Base-by-base conservation (phyloP, 2,329 filamentous ascomycete genomes). In the Pestalotiopsis sp. region DNA sequence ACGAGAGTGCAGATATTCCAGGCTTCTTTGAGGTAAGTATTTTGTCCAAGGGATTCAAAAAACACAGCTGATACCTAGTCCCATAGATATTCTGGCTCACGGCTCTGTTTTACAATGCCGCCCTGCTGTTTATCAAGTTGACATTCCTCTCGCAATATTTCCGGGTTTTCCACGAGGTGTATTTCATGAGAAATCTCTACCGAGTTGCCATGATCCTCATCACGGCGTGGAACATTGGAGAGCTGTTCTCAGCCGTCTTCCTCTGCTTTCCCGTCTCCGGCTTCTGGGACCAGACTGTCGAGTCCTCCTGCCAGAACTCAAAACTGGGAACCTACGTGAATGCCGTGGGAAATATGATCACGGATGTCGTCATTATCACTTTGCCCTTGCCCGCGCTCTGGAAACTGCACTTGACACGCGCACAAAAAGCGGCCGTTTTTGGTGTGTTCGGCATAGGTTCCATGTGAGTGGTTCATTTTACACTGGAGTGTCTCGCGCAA, bases 101-200 rank as follows among this genome's bases (percentile, higher is more conserved):
- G 11, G 75, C 80, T 40, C 68, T 80, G 6, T 68, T 76, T n/a
- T 81, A 81, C 71, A 77, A 77, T 60, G 61, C 71, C 7, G 70
- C 73, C 27, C 72, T 81, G 2, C 62, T 73, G 45, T 70, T 73
- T 27, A 74, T 79, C 68, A 82, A 82, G 67, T 74, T 78, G 64
- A 78, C 79, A 0, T 79, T 82, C 52, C 72, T 81, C 36, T 69
- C 80, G 7, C 80, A 81, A 68, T 82, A 81, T 73, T 78, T 78
- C 56, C 78, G 80, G 25, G 73, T 81, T 11, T 77, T 81, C 13
- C 73, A 75, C 14, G 71, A 73, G 11, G 72, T 75, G 68, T 71
- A 73, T 31, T 70, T 62, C 14, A 68, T 76, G 57, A 66, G 66
- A 45, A 62, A 65, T 31, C 59, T 65, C 49, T 78, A 77, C 65